Percentiles rank a stretch among this genome's conserved stretches.
Evolutionary conservation across 768 basidiomycete genomes (phyloP).

Genomic region (Pisolithus orientalis): DNA sequence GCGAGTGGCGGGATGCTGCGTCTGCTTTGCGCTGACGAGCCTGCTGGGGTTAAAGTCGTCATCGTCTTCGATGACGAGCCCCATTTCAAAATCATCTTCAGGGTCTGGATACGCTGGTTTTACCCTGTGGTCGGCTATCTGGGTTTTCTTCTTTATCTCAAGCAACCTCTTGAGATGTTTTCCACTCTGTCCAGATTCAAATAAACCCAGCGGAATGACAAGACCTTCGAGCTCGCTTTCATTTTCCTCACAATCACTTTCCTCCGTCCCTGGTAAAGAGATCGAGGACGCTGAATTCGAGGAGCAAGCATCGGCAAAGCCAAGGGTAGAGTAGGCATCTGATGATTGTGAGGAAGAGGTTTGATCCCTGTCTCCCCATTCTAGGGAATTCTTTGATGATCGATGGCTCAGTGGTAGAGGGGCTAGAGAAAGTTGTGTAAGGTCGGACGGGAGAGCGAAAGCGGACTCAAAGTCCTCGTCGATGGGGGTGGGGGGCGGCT

Average conservation of each 20-base stretch:
- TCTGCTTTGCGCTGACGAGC: constrained; percentile 46
- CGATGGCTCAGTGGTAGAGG: constrained; percentile 71
- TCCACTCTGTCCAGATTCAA: constrained; percentile 62
- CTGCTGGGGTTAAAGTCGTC: constrained; percentile 77
- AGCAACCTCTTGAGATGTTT: constrained; percentile 44
- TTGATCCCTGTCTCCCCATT: constrained; percentile 82
- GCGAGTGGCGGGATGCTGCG: constrained; percentile 40
- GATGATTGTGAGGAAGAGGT: constrained; percentile 84
- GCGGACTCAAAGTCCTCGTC: constrained; percentile 79
- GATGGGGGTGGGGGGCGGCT: constrained; percentile 34
- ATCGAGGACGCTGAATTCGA: constrained; percentile 63
- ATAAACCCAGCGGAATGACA: constrained; percentile 68
- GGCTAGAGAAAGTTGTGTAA: constrained; percentile 77
- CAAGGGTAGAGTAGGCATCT: constrained; percentile 75
- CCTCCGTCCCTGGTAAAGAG: constrained; percentile 66
- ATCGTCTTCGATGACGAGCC: constrained; percentile 79
- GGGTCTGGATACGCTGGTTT: constrained; percentile 55
- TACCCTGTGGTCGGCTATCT: constrained; percentile 47
- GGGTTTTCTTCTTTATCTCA: constrained; percentile 48
- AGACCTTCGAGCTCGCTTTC: constrained; percentile 78
- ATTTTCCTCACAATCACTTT: constrained; percentile 60
- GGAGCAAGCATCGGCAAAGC: constrained; percentile 67
- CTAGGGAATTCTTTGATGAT: constrained; percentile 76
- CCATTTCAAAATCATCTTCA: constrained; percentile 83
- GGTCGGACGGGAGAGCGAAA: constrained; percentile 73